Percentiles rank a stretch among this genome's conserved stretches.
Evolutionary conservation across 441 rosid species (phyloP).

Genomic region (Arabidopsis lyrata): DNA sequence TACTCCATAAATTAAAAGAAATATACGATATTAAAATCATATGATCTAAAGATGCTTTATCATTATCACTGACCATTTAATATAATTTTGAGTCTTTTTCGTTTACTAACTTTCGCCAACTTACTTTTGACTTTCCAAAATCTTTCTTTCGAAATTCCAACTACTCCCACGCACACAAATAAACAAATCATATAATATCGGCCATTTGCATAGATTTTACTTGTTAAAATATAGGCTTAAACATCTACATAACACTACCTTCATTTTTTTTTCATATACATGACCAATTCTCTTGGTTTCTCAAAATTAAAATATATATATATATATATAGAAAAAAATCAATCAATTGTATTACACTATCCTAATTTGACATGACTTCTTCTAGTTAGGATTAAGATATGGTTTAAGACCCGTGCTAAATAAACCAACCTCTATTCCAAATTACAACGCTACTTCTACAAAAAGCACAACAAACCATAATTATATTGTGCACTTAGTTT

Average conservation of each 20-base stretch:
- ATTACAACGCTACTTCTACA: slow-evolving; percentile 1
- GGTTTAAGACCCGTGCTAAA: slow-evolving; percentile 1
- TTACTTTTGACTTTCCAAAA: slow-evolving; percentile 31
- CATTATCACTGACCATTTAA: slow-evolving; percentile 4
- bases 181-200: background rate
- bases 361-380: slow-evolving; percentile 12
- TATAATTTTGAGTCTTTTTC: slow-evolving; percentile 3
- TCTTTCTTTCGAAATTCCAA: slow-evolving; percentile 26
- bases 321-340: background rate
- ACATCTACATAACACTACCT: background rate
- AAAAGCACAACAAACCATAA: background rate
- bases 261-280: background rate
- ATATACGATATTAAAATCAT: background rate
- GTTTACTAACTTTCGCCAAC: slow-evolving; percentile 12
- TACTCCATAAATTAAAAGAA: background rate
- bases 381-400: background rate
- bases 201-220: background rate
- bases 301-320: background rate
- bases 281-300: slow-evolving; percentile 13
- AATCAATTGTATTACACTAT: slow-evolving; percentile 12
- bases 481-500: slow-evolving; percentile 8
- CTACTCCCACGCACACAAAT: slow-evolving; percentile 31
- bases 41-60: slow-evolving; percentile 3
- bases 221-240: background rate
- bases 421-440: background rate